A percentile compares a stretch with the other conserved stretches of the same genome.
These are phyloP conservation scores for Pseudopyricularia cyperi DNA, from an alignment of 2,329 filamentous ascomycete genomes.

Conservation along the genomic window DNA sequence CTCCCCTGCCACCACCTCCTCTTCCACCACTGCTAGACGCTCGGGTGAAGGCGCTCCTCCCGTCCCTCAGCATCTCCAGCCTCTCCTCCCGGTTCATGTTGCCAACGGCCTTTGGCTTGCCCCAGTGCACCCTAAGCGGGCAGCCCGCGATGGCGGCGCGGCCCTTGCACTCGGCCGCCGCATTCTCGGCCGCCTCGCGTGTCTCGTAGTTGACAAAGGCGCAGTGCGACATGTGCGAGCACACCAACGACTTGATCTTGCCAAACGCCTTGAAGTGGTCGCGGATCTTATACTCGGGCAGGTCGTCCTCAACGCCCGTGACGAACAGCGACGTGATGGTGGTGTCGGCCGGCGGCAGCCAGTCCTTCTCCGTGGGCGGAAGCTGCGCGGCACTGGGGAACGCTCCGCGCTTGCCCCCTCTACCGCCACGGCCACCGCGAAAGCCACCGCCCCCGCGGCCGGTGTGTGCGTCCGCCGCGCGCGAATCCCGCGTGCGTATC, in stretches of 20 bases:
- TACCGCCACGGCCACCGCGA: neutral
- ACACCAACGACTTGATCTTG: conserved; percentile 83
- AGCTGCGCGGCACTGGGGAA: conserved; percentile 62
- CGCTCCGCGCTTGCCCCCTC: conserved; percentile 33
- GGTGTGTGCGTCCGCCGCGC: conserved; percentile 30
- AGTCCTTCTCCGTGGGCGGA: conserved; percentile 74
- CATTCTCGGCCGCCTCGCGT: conserved; percentile 71
- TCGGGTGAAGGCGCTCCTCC: conserved; percentile 43
- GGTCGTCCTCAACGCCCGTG: conserved; percentile 89
- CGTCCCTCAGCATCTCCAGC: conserved; percentile 68
- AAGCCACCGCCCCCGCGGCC: conserved; percentile 18
- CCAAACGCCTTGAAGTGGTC: conserved; percentile 84
- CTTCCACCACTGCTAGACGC: conserved; percentile 21
- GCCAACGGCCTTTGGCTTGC: conserved; percentile 80
- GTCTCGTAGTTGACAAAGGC: conserved; percentile 93
- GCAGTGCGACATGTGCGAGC: conserved; percentile 93
- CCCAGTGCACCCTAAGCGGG: conserved; percentile 83
- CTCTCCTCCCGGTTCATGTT: conserved; percentile 82
- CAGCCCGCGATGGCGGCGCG: conserved; percentile 84
- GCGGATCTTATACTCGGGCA: conserved; percentile 83
- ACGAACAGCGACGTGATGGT: conserved; percentile 91
- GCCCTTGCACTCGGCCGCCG: conserved; percentile 74
- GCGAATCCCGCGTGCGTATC: conserved; percentile 60
- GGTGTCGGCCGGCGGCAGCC: conserved; percentile 67
- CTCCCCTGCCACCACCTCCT: conserved; percentile 17